Evolutionary conservation across 1,284 basidiomycete species (phyloP), one percentile per base, ranked within the genome.

Genomic region (Thecaphora frezii): DNA sequence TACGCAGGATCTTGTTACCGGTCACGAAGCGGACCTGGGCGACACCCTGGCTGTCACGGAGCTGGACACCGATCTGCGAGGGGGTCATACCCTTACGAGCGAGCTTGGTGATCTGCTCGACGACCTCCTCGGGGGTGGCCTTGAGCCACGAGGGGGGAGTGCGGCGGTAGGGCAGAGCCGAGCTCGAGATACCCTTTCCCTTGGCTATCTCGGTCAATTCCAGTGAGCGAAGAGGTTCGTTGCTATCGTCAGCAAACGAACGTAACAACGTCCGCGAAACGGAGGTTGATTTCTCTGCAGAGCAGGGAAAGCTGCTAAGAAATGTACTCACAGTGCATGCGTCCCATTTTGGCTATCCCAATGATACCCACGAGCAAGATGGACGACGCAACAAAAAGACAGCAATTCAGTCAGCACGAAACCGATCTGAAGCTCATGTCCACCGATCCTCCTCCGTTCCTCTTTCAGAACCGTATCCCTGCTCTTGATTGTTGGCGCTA

Each of bases 1-100:
- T 93, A 85, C 94, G 88, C 76, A 97, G 88, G 80, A 98, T 94
- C 87, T 97, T 97, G 90, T 96, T 97, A 81, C 93, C 94, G 61
- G 94, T 97, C 79, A 97, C 89, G 82, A 91, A 92, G 79, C 93
- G 92, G 82, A 97, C 93, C 81, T 85, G 83, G 81, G 94, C 93
- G 78, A 97, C 89, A 79, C 94, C 94, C 82, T 97, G 91, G 79
- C 91, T 92, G 85, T 97, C 94, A 83, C 94, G 90, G 80, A 98
- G 90, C 81, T 89, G 87, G 72, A 97, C 92, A 87, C 94, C 94
- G 81, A 97, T 97, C 82, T 97, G 92, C 49, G 93, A 97, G 52
- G 94, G 94, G 50, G 92, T 93, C 72, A 96, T 85, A 84, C 94
- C 94, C 86, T 96, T 94, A 82, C 91, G 89, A 59, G 94, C 94